Evolutionary conservation across 805 yeast species (phyloP), one percentile per base, ranked within the genome.

Genomic region (Soucietia sequanensis): DNA sequence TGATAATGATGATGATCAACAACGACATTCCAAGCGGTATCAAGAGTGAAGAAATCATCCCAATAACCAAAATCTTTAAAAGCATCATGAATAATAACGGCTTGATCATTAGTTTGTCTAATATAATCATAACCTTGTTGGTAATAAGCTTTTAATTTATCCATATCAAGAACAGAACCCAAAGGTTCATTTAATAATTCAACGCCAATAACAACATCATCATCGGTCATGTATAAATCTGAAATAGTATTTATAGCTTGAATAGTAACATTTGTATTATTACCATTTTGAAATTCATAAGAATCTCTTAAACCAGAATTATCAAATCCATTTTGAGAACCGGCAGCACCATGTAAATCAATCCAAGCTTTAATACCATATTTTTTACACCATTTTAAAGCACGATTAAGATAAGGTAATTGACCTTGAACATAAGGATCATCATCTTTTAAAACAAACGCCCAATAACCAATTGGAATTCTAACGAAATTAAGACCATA

Each of bases 401-500:
- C 95, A 52, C 72, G 62, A 51, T 86, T 95, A 35, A 90, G 62
- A 58, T 84, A 86, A 6, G 62, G 56, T 38, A 65, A 76, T 60
- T 85, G 95, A 22, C 97, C 97, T 52, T 74, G 78, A 22, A 88
- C 93, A 51, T 87, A 90, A 3, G 97, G 96, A 56, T 90, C 97
- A 35, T 67, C 68, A 14, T 68, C 75, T 29, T 76, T 65, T 6
- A 60, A 52, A 31, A 70, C 54, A 58, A 85, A 87, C 7, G 96
- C 96, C 98, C 98, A 91, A 65, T 90, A 90, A 8, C 96, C 96
- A 36, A 90, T 77, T 29, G 98, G 97, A 40, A 90, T 82, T 52
- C 97, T 78, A 14, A 88, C 96, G 45, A 82, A 69, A 61, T 90
- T 91, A 44, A 90, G 69, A 2, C 96, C 96, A 36, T 68, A 68